Evolutionary conservation across 108 stramenopile species (phyloP).

Genomic region (Aurantiochytrium sp.): DNA sequence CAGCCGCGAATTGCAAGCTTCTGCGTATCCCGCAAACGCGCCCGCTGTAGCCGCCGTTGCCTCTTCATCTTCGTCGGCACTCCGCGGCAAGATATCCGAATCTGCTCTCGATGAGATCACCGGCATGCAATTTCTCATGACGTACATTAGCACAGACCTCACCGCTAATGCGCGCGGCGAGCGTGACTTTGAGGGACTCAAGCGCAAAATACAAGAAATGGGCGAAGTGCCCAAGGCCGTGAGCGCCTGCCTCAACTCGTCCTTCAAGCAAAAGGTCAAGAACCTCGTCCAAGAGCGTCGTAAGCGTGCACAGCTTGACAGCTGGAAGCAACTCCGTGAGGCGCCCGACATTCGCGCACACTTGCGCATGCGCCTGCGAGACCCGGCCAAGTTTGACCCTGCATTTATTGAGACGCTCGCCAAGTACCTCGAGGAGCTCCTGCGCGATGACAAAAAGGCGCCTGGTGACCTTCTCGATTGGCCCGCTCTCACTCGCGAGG

Average conservation of each 20-base stretch:
- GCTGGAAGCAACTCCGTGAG: not conserved
- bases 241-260: not conserved
- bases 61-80: too few relatives aligned
- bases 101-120: not conserved
- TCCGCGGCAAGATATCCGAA: not conserved
- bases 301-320: not conserved
- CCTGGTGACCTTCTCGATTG: not conserved
- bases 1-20: too few relatives aligned
- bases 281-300: not conserved
- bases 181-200: not conserved
- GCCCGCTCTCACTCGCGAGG: not conserved
- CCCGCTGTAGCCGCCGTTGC: too few relatives aligned
- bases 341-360: not conserved
- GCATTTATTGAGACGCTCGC: not conserved
- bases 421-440: not conserved
- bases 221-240: not conserved
- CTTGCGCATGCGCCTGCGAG: not conserved
- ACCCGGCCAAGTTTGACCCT: not conserved
- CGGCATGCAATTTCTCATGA: not conserved
- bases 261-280: constrained; percentile 5
- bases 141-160: not conserved
- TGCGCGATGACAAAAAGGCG: not conserved
- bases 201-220: not conserved
- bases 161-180: not conserved
- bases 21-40: too few relatives aligned